Evolutionary conservation across 1,139 yeast genomes (phyloP), one percentile per base, ranked within the genome.

Genomic region (Kurtzmaniella quercitrusa): DNA sequence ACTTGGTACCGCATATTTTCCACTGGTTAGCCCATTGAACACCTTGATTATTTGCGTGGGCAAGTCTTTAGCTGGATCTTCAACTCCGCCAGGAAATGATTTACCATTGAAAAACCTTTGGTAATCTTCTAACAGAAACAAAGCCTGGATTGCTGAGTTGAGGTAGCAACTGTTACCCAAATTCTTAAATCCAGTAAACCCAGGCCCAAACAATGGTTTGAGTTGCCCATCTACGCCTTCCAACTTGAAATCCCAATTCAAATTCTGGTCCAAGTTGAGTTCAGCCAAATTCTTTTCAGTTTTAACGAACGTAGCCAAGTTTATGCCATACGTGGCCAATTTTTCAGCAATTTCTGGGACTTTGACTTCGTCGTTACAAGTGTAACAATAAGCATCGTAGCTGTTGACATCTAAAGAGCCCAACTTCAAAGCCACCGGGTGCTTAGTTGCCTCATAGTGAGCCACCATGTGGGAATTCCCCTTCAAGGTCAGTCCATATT

Each of bases 111-210:
- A 65, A 62, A 65, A 55, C 21, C 56, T 71, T 63, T 55, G 47
- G 54, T 85, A 85, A 8, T 55, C 49, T 0, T 54, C 46, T 36
- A 66, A 54, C 39, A 64, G 59, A 51, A 66, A 73, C 44, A 93
- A 65, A 2, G 82, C 73, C 61, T 93, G 98, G 3, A 89, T 51
- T 0, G 83, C 91, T 1, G 96, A 85, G 42, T 91, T 86, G 50
- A 93, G 56, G 60, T 93, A 93, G 63, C 99, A 93, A 0, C 96
- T 85, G 57, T 93, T 93, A 2, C 99, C 99, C 50, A 93, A 66
- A 59, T 93, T 93, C 51, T 83, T 80, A 58, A 94, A 65, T 0
- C 98, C 99, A 1, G 95, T 83, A 45, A 85, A 66, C 6, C 81
- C 84, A 36, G 77, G 60, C 1, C 93, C 95, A 65, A 73, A 82